Base-by-base conservation (phyloP, 805 yeast genomes). In the Lachancea meyersii region DNA sequence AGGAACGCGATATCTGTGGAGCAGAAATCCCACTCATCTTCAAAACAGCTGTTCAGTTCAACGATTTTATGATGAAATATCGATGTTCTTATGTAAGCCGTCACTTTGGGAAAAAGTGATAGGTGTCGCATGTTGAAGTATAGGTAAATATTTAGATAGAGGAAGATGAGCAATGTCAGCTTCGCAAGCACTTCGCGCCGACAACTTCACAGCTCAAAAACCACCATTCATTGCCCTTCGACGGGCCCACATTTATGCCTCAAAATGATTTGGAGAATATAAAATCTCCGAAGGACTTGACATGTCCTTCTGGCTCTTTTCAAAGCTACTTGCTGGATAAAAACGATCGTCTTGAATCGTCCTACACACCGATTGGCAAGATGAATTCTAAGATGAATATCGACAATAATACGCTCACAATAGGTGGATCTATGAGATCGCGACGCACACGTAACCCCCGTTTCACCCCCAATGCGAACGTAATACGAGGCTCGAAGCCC, bases 361-460 rank as follows among this genome's bases (percentile, higher is more conserved):
- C 32, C 11, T n/a, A 14, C 19, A 14, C 14, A 11, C 32, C 9
- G 9, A 17, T 30, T 14, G 32, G 32, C 32, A 30, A 30, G 10
- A 10, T 22, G 32, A 17, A 13, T 16, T 30, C 32, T 10, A 46
- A 36, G 27, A 34, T 46, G 36, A 34, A 34, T 20, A 46, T 46
- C 13, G 40, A 34, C 17, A 46, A 38, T 24, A 46, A 46, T 27
- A 46, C 48, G 5, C 28, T 46, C 10, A 46, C 38, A 2, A 46
- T 46, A 14, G 48, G 48, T 9, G 44, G 39, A 13, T 13, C 45
- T 20, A 31, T 14, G 13, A 32, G 30, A 13, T n/a, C 28, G 10
- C 23, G 34, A n/a, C 26, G 30, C 5, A 8, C 18, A 10, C 20
- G 39, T 2, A 40, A 34, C 14, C 38, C 38, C 11, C 33, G 26